Evolutionary conservation across 2,329 filamentous ascomycete genomes (phyloP).

Genomic region (Monilinia aucupariae): DNA sequence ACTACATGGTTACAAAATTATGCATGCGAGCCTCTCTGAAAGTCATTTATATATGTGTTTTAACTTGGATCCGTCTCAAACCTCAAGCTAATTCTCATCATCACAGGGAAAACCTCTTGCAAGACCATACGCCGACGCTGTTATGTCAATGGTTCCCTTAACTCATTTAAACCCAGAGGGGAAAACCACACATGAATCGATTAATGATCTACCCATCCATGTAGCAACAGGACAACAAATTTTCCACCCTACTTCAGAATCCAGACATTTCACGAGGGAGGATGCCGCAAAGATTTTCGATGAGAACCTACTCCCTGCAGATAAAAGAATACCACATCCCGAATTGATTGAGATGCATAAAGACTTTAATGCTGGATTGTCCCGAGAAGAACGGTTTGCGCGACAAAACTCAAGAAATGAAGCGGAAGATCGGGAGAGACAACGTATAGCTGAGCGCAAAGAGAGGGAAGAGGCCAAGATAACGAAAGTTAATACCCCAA

Average conservation of each 20-base stretch:
- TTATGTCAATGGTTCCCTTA: conserved; percentile 74
- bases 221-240: conserved; percentile 56
- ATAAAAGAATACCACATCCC: conserved; percentile 56
- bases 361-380: conserved; percentile 40
- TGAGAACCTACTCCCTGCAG: conserved; percentile 53
- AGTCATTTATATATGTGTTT: conserved; percentile 21
- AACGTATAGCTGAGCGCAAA: conserved; percentile 34
- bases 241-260: conserved; percentile 60
- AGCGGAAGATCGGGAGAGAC: conserved; percentile 42
- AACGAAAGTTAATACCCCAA: conserved; percentile 42
- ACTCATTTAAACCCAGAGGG: conserved; percentile 53
- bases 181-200: conserved; percentile 51
- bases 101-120: conserved; percentile 70
- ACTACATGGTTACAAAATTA: conserved; percentile 77
- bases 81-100: conserved; percentile 22
- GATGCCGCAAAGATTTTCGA: conserved; percentile 63
- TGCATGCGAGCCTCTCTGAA: conserved; percentile 74
- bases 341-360: conserved; percentile 54
- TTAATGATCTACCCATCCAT: conserved; percentile 62
- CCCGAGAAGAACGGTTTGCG: conserved; percentile 26
- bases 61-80: conserved; percentile 18
- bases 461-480: conserved; percentile 40
- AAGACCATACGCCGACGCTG: conserved; percentile 66
- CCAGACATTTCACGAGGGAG: conserved; percentile 56
- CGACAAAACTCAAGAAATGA: conserved; percentile 34